Evolutionary conservation across 2,329 filamentous ascomycete genomes (phyloP).

Genomic region (Decorospora gaudefroyi): DNA sequence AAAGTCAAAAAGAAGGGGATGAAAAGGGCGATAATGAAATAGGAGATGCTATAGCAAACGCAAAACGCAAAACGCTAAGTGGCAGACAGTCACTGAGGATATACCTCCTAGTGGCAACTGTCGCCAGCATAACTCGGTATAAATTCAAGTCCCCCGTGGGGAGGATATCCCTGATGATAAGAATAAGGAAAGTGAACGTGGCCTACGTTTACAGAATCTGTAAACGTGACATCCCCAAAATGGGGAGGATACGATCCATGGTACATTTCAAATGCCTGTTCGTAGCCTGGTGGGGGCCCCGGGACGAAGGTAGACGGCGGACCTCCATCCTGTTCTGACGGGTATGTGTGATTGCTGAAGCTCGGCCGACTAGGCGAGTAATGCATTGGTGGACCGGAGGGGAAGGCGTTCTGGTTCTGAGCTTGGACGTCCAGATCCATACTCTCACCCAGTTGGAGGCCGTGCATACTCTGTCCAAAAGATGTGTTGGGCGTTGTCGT

Average conservation of each 20-base stretch:
- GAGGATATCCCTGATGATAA: no score
- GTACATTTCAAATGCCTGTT: constrained; percentile 16
- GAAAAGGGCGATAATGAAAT: background rate
- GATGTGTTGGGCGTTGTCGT: constrained; percentile 5
- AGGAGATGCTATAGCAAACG: background rate
- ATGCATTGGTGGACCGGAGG: constrained; percentile 11
- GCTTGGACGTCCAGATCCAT: constrained; percentile 14
- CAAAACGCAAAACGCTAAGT: background rate
- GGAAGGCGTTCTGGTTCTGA: constrained; percentile 2
- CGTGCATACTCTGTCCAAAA: constrained; percentile 15
- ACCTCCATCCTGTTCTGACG: background rate
- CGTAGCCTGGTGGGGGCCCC: constrained; percentile 1
- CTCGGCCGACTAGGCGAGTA: constrained; percentile 4
- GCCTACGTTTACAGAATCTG: no score
- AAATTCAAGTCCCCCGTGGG: constrained; percentile 1
- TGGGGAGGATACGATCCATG: constrained; percentile 8
- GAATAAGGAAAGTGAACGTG: constrained; percentile 4
- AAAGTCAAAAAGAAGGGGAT: background rate
- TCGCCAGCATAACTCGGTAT: constrained; percentile 14
- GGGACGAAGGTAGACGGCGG: background rate
- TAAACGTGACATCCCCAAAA: constrained; percentile 4
- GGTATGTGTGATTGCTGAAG: constrained; percentile 9
- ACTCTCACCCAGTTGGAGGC: constrained; percentile 8
- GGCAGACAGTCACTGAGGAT: background rate
- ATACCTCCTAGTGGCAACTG: background rate